A percentile compares a stretch with the other conserved stretches of the same genome.
Conservation (phyloP, 768 basidiomycete genomes). For the Pleurotus sapidus region DNA sequence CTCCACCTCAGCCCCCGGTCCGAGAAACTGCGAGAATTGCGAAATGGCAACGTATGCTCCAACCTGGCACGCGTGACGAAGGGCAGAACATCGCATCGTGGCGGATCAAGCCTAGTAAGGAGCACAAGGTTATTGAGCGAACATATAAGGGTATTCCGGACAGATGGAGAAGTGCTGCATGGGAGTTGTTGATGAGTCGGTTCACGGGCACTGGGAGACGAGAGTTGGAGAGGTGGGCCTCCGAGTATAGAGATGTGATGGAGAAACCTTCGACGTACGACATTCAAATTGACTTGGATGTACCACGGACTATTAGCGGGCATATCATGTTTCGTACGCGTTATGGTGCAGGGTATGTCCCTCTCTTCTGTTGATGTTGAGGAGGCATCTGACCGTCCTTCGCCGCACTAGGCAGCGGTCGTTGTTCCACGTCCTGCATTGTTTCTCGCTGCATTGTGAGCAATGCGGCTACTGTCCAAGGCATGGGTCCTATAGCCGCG, state of each 20-base stretch:
- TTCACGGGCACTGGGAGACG: conserved; percentile 43
- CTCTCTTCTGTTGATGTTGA: not conserved
- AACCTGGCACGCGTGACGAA: conserved; percentile 59
- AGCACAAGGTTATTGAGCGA: conserved; percentile 65
- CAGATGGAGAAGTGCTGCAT: conserved; percentile 90
- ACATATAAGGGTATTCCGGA: conserved; percentile 97
- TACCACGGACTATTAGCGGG: conserved; percentile 92
- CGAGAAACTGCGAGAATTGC: conserved; percentile 77
- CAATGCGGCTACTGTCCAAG: conserved; percentile 96
- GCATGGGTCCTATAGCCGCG: conserved; percentile 97
- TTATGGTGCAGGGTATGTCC: conserved; percentile 87
- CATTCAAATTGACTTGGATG: conserved; percentile 97
- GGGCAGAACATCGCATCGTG: conserved; percentile 80
- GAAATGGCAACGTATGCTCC: conserved; percentile 94
- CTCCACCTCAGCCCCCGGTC: conserved; percentile 41
- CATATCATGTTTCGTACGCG: conserved; percentile 94
- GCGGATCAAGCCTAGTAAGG: conserved; percentile 64
- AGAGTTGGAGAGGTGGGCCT: conserved; percentile 40
- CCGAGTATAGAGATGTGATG: conserved; percentile 58
- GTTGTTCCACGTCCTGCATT: conserved; percentile 92
- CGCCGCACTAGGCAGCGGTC: conserved; percentile 72
- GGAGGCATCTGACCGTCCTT: not conserved
- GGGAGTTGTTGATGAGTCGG: conserved; percentile 76
- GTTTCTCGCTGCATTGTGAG: conserved; percentile 81
- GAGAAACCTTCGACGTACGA: conserved; percentile 88